These are phyloP conservation scores for Pestalotiopsis sp. DNA, from an alignment of 2,329 filamentous ascomycete genomes.

Conservation along the genomic window DNA sequence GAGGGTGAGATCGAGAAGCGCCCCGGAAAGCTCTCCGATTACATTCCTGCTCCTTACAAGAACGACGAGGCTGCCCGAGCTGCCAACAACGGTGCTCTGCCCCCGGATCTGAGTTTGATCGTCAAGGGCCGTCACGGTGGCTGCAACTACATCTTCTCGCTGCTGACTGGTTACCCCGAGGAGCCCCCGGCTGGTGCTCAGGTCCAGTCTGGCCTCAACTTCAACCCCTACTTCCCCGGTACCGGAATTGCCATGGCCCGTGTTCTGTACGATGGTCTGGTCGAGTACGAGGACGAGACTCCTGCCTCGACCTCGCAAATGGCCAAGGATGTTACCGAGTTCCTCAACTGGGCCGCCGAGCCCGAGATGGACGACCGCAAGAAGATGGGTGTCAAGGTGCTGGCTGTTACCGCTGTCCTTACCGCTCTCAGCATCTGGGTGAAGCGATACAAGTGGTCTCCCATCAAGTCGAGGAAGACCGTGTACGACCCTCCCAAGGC, in stretches of 20 bases:
- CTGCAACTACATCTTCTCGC: slow-evolving; percentile 97
- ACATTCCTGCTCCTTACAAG: slow-evolving; percentile 93
- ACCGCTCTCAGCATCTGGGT: slow-evolving; percentile 93
- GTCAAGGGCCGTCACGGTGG: slow-evolving; percentile 97
- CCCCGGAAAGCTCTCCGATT: slow-evolving; percentile 97
- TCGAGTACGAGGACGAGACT: slow-evolving; percentile 97
- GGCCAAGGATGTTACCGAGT: slow-evolving; percentile 99
- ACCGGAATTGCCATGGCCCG: slow-evolving; percentile 99
- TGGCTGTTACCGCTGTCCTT: slow-evolving; percentile 77
- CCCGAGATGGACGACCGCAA: slow-evolving; percentile 99
- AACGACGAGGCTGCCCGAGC: slow-evolving; percentile 98
- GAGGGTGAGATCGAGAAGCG: slow-evolving; percentile 98
- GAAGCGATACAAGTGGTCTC: slow-evolving; percentile 99
- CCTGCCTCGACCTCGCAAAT: slow-evolving; percentile 96
- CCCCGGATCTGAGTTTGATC: slow-evolving; percentile 96
- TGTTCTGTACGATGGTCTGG: slow-evolving; percentile 95
- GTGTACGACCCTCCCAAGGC: slow-evolving; percentile 77
- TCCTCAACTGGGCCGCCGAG: slow-evolving; percentile 98
- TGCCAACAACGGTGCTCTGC: slow-evolving; percentile 97
- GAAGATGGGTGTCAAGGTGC: slow-evolving; percentile 98
- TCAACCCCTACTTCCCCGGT: slow-evolving; percentile 99
- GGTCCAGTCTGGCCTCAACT: slow-evolving; percentile 91
- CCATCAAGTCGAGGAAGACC: slow-evolving; percentile 94
- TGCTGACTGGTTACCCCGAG: slow-evolving; percentile 96
- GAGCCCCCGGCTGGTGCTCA: slow-evolving; percentile 88